A percentile compares a stretch with the other conserved stretches of the same genome.
phyloP scores from a whole-genome alignment of 805 yeast genomes.

The Kuraishia borneana region DNA sequence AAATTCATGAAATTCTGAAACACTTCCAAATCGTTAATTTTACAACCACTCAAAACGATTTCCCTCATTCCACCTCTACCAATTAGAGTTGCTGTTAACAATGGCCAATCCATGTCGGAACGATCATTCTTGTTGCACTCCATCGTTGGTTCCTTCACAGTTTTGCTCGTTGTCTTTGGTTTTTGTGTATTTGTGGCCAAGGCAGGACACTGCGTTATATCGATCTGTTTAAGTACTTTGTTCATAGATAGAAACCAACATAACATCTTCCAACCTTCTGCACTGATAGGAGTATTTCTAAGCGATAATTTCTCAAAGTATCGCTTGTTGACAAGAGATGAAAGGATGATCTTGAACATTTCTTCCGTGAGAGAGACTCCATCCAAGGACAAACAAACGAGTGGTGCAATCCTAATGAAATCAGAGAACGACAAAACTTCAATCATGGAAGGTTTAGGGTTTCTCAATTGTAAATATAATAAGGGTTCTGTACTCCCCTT shows the following conservation, averaged over 20 bases:
- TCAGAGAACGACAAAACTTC: conserved; percentile 85
- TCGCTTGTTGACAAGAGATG: conserved; percentile 56
- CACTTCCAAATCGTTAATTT: conserved; percentile 40
- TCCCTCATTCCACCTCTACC: conserved; percentile 73
- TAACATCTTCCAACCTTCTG: conserved; percentile 66
- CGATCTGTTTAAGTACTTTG: conserved; percentile 44
- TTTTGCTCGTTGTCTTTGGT: conserved; percentile 11
- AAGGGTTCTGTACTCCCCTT: conserved; percentile 70
- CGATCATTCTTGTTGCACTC: conserved; percentile 40
- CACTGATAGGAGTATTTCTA: conserved; percentile 65
- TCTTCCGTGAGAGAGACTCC: conserved; percentile 65
- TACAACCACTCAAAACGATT: conserved; percentile 66
- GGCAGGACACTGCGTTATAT: conserved; percentile 59
- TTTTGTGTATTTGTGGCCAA: conserved; percentile 32
- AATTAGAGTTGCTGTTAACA: conserved; percentile 58
- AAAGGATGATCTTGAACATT: conserved; percentile 65
- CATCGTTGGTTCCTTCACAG: too few relatives aligned
- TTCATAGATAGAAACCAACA: conserved; percentile 68
- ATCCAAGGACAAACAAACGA: conserved; percentile 65
- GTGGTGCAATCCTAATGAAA: conserved; percentile 77
- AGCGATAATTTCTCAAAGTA: conserved; percentile 64
- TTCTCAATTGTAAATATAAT: conserved; percentile 58
- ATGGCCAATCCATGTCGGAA: conserved; percentile 74
- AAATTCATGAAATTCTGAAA: conserved; percentile 45
- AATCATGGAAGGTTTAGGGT: conserved; percentile 83